Conservation (phyloP, 768 basidiomycete species). For the Chalciporus chontae region DNA sequence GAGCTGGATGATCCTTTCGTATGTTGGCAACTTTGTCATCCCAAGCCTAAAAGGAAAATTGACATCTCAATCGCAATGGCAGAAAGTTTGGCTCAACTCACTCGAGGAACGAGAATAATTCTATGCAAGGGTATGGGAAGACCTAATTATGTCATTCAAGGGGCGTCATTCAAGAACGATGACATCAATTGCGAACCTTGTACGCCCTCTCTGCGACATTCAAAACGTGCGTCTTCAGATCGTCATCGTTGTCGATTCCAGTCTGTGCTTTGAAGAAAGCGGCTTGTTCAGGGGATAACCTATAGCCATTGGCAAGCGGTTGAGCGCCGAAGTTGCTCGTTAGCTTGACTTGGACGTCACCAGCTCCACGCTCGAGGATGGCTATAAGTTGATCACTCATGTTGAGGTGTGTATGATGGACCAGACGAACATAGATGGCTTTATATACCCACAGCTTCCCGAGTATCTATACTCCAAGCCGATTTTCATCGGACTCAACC, state of each 20-base stretch:
- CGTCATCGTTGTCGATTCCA: conserved; percentile 26
- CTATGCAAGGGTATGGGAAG: conserved; percentile 30
- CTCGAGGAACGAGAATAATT: conserved; percentile 23
- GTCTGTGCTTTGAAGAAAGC: conserved; percentile 29
- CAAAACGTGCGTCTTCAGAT: conserved; percentile 30
- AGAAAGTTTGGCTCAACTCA: neutral
- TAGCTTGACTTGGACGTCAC: conserved; percentile 5
- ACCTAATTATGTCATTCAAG: conserved; percentile 13
- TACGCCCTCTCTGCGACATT: conserved; percentile 29
- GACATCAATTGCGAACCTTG: conserved; percentile 14
- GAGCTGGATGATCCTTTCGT: conserved; percentile 31
- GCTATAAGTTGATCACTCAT: too few relatives aligned
- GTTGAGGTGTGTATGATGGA: too few relatives aligned
- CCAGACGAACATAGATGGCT: too few relatives aligned
- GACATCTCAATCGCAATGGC: neutral
- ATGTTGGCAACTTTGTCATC: conserved; percentile 15
- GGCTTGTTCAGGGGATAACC: conserved; percentile 15
- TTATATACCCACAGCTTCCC: too few relatives aligned
- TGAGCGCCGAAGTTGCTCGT: neutral
- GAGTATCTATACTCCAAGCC: too few relatives aligned
- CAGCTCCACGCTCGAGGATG: neutral
- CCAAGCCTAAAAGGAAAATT: conserved; percentile 6
- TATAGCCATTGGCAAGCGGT: conserved; percentile 1
- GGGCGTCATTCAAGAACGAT: neutral
- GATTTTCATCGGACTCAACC: too few relatives aligned